Conservation (phyloP, 2,329 filamentous ascomycete genomes). For the Colletotrichum sp. region DNA sequence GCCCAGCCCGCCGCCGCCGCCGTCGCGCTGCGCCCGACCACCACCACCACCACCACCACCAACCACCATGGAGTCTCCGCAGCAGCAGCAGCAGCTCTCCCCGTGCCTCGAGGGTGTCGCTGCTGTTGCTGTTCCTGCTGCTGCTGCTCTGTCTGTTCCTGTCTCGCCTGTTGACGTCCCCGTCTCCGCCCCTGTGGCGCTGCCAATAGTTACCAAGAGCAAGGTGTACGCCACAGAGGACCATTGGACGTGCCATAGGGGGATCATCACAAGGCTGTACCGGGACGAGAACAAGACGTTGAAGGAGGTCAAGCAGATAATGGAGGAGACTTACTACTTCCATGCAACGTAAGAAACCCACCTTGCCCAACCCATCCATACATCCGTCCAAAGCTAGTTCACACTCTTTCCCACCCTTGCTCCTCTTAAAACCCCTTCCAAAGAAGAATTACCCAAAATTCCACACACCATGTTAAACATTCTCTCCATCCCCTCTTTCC, state of each 20-base stretch:
- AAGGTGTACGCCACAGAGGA: not conserved
- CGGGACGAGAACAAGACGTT: not conserved
- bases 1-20: not conserved
- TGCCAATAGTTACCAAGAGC: not conserved
- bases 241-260: not conserved
- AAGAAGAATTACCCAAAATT: not conserved
- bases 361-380: not conserved
- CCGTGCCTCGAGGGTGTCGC: not conserved
- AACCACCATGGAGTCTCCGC: not conserved
- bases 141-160: not conserved
- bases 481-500: not conserved
- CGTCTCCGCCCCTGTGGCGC: not conserved
- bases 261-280: not conserved
- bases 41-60: not conserved
- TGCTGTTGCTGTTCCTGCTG: not conserved
- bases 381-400: not conserved
- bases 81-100: not conserved
- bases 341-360: not conserved
- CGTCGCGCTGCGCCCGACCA: not conserved
- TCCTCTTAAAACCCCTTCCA: not conserved
- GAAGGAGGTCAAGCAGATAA: slow-evolving; percentile 2
- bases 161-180: not conserved
- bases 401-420: not conserved
- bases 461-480: not conserved
- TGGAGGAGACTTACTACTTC: not conserved